Evolutionary conservation across 768 basidiomycete genomes (phyloP).

Genomic region (Pisolithus albus): DNA sequence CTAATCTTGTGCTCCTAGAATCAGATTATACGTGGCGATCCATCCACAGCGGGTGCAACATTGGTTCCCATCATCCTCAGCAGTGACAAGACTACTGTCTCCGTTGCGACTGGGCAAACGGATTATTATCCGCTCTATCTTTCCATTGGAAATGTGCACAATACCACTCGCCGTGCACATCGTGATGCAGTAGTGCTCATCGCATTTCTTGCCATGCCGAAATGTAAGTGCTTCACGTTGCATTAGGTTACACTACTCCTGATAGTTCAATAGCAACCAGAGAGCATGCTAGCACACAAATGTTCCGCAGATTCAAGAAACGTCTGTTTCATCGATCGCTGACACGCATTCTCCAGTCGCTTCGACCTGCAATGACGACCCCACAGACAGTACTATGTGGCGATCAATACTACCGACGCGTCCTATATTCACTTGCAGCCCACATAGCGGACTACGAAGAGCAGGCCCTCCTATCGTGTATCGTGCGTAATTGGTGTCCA

Average conservation of each 20-base stretch:
- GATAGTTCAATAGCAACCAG: not conserved
- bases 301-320: constrained; percentile 12
- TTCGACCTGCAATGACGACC: constrained; percentile 10
- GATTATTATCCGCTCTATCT: constrained; percentile 9
- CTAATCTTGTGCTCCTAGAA: constrained; percentile 2
- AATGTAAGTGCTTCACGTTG: constrained; percentile 14
- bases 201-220: constrained; percentile 26
- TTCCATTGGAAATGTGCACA: constrained; percentile 7
- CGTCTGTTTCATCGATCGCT: constrained; percentile 18
- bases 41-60: constrained; percentile 18
- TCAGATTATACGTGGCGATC: constrained; percentile 6
- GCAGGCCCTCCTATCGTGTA: constrained; percentile 10
- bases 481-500: constrained; percentile 15
- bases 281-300: constrained; percentile 1
- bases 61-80: constrained; percentile 8
- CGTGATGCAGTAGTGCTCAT: constrained; percentile 9
- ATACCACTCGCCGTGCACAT: constrained; percentile 3
- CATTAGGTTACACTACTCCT: not conserved
- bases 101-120: constrained; percentile 2
- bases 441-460: constrained; percentile 20
- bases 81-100: constrained; percentile 8
- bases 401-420: constrained; percentile 12
- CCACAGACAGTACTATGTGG: constrained; percentile 12
- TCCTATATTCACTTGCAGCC: constrained; percentile 15
- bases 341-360: constrained; percentile 6